Conservation (phyloP, 2,329 filamentous ascomycete species). For the Hirsutella rhossiliensis region DNA sequence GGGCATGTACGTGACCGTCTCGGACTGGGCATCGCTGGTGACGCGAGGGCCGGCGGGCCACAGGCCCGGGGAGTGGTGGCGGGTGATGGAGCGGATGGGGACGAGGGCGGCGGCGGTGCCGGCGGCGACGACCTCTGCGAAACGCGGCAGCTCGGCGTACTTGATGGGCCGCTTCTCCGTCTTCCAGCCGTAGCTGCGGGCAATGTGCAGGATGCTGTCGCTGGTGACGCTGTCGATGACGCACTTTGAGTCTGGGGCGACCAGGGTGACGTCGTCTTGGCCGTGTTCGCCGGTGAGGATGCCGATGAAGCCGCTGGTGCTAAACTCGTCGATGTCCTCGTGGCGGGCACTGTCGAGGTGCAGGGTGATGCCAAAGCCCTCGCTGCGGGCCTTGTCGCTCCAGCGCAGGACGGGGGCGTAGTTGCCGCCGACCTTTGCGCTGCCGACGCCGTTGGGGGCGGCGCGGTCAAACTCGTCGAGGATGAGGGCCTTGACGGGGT, state of each 20-base stretch:
- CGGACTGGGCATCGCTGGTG: constrained; percentile 22
- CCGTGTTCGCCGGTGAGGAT: constrained; percentile 44
- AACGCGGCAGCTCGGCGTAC: constrained; percentile 42
- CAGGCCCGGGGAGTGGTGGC: constrained; percentile 25
- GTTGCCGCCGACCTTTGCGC: constrained; percentile 91
- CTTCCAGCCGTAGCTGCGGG: constrained; percentile 66
- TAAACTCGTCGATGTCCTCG: constrained; percentile 89
- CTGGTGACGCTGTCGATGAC: constrained; percentile 83
- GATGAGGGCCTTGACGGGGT: constrained; percentile 78
- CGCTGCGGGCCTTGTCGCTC: constrained; percentile 66
- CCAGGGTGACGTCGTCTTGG: constrained; percentile 50
- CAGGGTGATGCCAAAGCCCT: constrained; percentile 88
- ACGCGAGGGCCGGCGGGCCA: constrained; percentile 25
- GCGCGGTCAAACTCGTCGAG: constrained; percentile 89
- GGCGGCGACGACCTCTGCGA: constrained; percentile 73
- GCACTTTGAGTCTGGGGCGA: constrained; percentile 77
- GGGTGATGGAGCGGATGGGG: constrained; percentile 82
- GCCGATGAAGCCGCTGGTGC: constrained; percentile 86
- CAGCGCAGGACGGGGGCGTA: constrained; percentile 85
- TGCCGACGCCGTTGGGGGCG: constrained; percentile 81
- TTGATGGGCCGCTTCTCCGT: constrained; percentile 65
- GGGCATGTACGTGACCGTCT: constrained; percentile 44
- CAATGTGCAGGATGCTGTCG: constrained; percentile 67
- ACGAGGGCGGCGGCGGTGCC: constrained; percentile 87
- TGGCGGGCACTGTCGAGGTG: constrained; percentile 80